Base-by-base conservation (phyloP, 768 basidiomycete genomes). In the Pleurotus djamor region DNA sequence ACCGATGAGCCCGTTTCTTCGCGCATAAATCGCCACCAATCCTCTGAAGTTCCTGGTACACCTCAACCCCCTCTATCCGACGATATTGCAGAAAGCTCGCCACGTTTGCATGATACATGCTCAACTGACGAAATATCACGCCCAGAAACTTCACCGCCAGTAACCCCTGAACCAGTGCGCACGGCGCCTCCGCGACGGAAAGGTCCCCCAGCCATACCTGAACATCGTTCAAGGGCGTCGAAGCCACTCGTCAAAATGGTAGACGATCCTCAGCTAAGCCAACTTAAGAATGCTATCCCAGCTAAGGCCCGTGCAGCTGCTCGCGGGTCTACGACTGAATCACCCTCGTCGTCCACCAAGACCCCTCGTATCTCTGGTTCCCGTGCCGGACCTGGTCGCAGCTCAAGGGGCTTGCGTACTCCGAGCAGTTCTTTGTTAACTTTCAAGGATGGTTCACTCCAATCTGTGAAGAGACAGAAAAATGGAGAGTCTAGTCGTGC, bases 241-340 rank as follows among this genome's bases (percentile, higher is more conserved):
- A 83, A 86, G 28, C 84, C 88, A 13, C 74, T 76, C 4, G 79
- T 88, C 16, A 83, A 83, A 63, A 68, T 83, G 60, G 69, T 79
- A 4, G 83, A 87, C 54, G 77, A 81, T 52, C 69, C 76, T 5
- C 59, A 66, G 10, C 62, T 74, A 16, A 61, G 62, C 17, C 60
- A 48, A 16, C 57, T 75, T 57, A 74, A 74, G 13, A 71, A 74
- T 41, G 79, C 77, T 14, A 81, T 85, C 41, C 65, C 80, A 5
- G 74, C 77, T 10, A 88, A 88, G 68, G 74, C 79, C 36, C 79
- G 79, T 10, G 50, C 64, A 47, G 32, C 70, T 21, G 52, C 64
- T 32, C 52, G 63, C 37, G 62, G 33, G 21, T 54, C 57, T 33
- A 16, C 16, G 17, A 17, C 14, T 17, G 16, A 16, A 54, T 58